phyloP scores from a whole-genome alignment of 75 land plant genomes.

The Pinus tabuliformis region DNA sequence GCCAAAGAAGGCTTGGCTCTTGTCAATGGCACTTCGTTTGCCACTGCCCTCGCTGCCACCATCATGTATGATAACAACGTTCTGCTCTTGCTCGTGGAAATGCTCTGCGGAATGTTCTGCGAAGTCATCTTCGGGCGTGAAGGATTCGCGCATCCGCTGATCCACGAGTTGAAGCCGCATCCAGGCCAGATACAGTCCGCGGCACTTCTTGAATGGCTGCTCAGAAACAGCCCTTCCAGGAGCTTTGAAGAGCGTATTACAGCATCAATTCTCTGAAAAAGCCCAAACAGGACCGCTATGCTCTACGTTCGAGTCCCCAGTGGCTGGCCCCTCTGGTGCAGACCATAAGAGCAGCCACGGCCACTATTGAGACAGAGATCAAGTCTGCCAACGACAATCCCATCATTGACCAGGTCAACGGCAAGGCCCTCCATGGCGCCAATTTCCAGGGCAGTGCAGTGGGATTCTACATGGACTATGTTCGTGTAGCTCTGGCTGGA shows the following conservation, averaged over 20 bases:
- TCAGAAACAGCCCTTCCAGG: constrained; percentile 62
- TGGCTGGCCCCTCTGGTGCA: constrained; percentile 83
- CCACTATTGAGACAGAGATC: constrained; percentile 71
- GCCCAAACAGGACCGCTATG: constrained; percentile 86
- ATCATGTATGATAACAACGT: constrained; percentile 68
- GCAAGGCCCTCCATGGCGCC: constrained; percentile 17
- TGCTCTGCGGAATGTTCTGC: constrained; percentile 51
- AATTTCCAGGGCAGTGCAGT: background rate
- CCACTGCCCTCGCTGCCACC: constrained; percentile 60
- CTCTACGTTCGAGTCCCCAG: constrained; percentile 79
- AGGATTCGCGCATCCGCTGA: constrained; percentile 43
- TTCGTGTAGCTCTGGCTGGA: background rate
- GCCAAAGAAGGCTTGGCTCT: constrained; percentile 70
- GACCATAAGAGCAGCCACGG: constrained; percentile 65
- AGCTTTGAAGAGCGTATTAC: constrained; percentile 51
- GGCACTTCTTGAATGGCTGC: constrained; percentile 72
- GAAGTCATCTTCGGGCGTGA: constrained; percentile 52
- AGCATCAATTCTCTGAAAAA: constrained; percentile 72
- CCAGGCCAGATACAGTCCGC: constrained; percentile 82
- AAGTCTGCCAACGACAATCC: constrained; percentile 91
- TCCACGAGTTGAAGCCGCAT: constrained; percentile 52
- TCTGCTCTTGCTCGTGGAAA: constrained; percentile 37
- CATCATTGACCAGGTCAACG: constrained; percentile 66
- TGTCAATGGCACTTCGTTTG: constrained; percentile 81
- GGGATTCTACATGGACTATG: background rate